Conservation (phyloP, 768 basidiomycete genomes). For the Leucosporidium scottii region DNA sequence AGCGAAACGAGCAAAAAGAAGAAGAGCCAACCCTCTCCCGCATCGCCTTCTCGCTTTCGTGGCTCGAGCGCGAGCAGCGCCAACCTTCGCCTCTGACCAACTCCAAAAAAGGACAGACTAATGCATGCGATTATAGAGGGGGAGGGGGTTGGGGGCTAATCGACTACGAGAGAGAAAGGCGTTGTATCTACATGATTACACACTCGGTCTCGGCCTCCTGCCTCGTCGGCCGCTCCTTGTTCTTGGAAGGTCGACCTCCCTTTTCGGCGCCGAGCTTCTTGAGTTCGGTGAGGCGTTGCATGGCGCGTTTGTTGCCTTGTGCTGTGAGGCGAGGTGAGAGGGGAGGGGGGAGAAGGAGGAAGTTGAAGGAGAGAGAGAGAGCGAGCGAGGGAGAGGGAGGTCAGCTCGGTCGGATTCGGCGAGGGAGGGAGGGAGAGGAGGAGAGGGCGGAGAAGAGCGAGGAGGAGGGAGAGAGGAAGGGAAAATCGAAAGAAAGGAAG, state of each 20-base stretch:
- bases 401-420: neutral
- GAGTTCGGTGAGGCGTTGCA: constrained; percentile 91
- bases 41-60: no score
- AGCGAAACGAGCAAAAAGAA: no score
- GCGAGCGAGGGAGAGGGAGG: neutral
- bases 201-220: constrained; percentile 90
- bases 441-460: no score
- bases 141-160: neutral
- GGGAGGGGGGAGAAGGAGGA: neutral
- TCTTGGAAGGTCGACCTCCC: constrained; percentile 39
- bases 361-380: neutral
- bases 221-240: constrained; percentile 79
- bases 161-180: neutral
- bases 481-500: constrained; percentile 7
- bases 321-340: constrained; percentile 48
- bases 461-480: neutral
- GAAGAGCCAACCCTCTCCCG: no score
- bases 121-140: neutral
- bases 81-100: no score
- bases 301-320: constrained; percentile 96
- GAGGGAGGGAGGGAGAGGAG: neutral
- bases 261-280: constrained; percentile 60
- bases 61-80: no score
- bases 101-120: no score
- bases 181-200: constrained; percentile 48